These are phyloP conservation scores for Buddleja alternifolia DNA, from an alignment of 257 asterid genomes.

Conservation along the genomic window DNA sequence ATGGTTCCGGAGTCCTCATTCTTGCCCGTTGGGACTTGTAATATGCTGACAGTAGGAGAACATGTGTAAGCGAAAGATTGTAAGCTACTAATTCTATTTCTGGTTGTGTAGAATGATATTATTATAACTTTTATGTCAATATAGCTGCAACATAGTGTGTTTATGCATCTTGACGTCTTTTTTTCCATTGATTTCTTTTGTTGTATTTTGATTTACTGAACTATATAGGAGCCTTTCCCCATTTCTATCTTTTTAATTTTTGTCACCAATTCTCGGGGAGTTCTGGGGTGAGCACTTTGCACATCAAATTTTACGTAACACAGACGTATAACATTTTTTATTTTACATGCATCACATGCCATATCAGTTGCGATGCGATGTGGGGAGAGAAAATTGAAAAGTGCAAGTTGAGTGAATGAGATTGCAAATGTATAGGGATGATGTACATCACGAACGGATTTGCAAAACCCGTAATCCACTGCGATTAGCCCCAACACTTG, in stretches of 20 bases:
- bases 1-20: conserved; percentile 20
- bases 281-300: no score
- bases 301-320: no score
- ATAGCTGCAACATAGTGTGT: conserved; percentile 17
- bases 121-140: conserved; percentile 6
- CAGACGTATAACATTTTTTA: no score
- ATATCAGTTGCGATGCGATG: no score
- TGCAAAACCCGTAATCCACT: no score
- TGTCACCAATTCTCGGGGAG: no score
- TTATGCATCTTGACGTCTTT: conserved; percentile 7
- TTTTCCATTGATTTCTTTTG: neutral
- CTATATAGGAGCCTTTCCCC: neutral
- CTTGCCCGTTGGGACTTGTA: conserved; percentile 25
- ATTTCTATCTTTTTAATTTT: neutral
- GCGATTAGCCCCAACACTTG: no score
- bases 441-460: no score
- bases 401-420: no score
- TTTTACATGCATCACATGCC: no score
- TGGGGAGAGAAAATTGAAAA: no score
- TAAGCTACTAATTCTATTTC: conserved; percentile 10
- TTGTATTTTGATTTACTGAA: neutral
- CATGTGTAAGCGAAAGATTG: conserved; percentile 18
- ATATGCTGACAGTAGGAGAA: conserved; percentile 29
- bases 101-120: conserved; percentile 31
- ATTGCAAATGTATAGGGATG: no score